Evolutionary conservation across 2,329 filamentous ascomycete genomes (phyloP), one percentile per base, ranked within the genome.

Genomic region (Xylaria sp.): DNA sequence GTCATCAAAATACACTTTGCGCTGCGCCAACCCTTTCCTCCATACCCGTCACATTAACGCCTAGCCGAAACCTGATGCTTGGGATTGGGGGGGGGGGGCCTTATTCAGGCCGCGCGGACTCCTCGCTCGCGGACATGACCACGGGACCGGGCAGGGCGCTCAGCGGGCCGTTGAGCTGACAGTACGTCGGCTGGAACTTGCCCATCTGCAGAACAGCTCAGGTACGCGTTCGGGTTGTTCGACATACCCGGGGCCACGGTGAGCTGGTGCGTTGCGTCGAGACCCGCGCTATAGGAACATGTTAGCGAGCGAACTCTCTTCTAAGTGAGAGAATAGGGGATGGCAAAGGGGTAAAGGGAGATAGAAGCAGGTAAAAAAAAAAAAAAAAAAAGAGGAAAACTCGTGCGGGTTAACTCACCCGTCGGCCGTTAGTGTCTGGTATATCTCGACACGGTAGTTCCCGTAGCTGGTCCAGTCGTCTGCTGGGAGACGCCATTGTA

Each of bases 191-290:
- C 14, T 19, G 46, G 28, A 56, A 60, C n/a, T 59, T 60, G 50
- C 61, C 61, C 61, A 63, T 63, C 25, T 60, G 56, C 19, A 63
- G 12, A n/a, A n/a, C 61, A 63, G 38, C 61, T 63, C 25, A 63
- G 43, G 19, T 56, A 63, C 5, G 61, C 61, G 40, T 45, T 56
- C 2, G 61, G 61, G 33, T 63, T 51, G 45, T 45, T 63, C 12
- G 42, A 2, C 12, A 3, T n/a, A 21, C 35, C 37, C 2, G 60
- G 60, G 42, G 31, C 45, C n/a, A 50, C 19, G n/a, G 38, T 42
- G 8, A 63, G 56, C 38, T 51, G 35, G 37, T 63, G 61, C n/a
- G 61, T 55, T 4, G 55, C 61, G 43, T 56, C 37, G 1, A 60
- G 33, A 7, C 61, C 61, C 6, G 61, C 50, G 21, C 61, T 63